These are phyloP conservation scores for Antonospora locustae DNA, from an alignment of 371 early-diverging fungal genomes.

Conservation along the genomic window DNA sequence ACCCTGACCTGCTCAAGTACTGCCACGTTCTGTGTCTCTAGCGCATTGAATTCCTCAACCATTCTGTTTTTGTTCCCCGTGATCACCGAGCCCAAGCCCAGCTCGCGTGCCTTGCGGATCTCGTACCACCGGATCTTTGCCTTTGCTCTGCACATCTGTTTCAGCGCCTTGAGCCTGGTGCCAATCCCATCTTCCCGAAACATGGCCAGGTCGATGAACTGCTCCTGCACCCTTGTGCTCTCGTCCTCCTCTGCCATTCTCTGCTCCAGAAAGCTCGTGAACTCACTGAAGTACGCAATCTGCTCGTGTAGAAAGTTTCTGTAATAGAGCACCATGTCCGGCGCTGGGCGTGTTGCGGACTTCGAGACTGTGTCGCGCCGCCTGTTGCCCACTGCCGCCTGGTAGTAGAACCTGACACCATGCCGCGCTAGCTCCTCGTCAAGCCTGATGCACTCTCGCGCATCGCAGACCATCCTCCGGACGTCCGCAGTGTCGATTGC, in stretches of 20 bases:
- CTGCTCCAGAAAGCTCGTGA: slow-evolving; percentile 13
- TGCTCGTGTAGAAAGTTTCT: slow-evolving; percentile 17
- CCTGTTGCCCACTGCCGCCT: slow-evolving; percentile 7
- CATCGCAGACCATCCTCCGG: slow-evolving; percentile 20
- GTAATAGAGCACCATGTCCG: background rate
- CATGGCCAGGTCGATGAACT: slow-evolving; percentile 10
- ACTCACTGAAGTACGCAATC: slow-evolving; percentile 30
- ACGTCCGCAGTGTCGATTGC: slow-evolving; percentile 39
- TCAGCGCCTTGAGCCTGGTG: slow-evolving; percentile 14
- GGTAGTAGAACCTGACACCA: slow-evolving; percentile 44
- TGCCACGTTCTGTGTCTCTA: background rate
- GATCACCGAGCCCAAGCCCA: slow-evolving; percentile 38
- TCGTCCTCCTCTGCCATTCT: slow-evolving; percentile 27
- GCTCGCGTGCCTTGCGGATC: slow-evolving; percentile 35
- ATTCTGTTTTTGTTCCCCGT: slow-evolving; percentile 14
- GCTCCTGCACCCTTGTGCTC: slow-evolving; percentile 14
- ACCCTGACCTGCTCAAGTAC: background rate
- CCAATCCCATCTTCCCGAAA: slow-evolving; percentile 13
- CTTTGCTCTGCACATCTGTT: slow-evolving; percentile 36
- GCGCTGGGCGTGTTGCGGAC: too few species aligned
- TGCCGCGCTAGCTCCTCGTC: slow-evolving; percentile 22
- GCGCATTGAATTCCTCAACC: slow-evolving; percentile 1
- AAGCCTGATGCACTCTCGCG: slow-evolving; percentile 17
- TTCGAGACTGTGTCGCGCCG: slow-evolving; percentile 38
- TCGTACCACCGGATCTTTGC: slow-evolving; percentile 45